Base-by-base conservation (phyloP, 2,329 filamentous ascomycete genomes). In the Sarocladium oryzae region DNA sequence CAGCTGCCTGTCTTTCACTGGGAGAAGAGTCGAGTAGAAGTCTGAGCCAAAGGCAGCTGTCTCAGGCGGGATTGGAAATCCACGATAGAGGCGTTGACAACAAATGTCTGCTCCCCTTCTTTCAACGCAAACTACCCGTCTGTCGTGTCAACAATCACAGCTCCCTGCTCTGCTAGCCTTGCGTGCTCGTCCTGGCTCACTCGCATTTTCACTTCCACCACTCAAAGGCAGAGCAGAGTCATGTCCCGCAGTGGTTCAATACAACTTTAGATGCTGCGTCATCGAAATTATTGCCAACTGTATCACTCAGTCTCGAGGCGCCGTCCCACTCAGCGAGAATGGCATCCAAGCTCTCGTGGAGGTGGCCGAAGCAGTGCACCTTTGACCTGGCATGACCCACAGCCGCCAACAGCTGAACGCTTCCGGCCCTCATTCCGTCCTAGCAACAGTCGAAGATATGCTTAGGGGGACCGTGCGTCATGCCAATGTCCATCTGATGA, bases 261-360 rank as follows among this genome's bases (percentile, higher is more conserved):
- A 55, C 43, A 9, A 16, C 15, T n/a, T 21, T 30, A 2, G 51
- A 49, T 10, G 32, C 30, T 2, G 60, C 63, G 33, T 71, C 66
- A 53, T 79, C 70, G 46, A 78, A 71, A 46, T 64, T 68, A 0
- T 65, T 69, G 5, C 24, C 46, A 3, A 16, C 33, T 7, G 5
- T 21, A 26, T 37, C 33, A 4, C 46, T 15, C 4, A 20, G 46
- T 16, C 20, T 36, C 23, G 30, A 49, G n/a, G 52, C 57, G 8
- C 55, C 20, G 11, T 61, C 64, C 82, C 81, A 86, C 1, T 66
- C 64, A 0, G 80, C 71, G 2, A 78, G 53, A 50, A 73, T 75
- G 0, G 70, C 74, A 2, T 82, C 82, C 77, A 79, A 85, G 0
- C 69, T 73, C 56, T 80, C 76, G 57, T 82, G 79, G n/a, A 81